These are phyloP conservation scores for Backusella westeae DNA, from an alignment of 192 early-diverging fungal genomes.

Conservation along the genomic window DNA sequence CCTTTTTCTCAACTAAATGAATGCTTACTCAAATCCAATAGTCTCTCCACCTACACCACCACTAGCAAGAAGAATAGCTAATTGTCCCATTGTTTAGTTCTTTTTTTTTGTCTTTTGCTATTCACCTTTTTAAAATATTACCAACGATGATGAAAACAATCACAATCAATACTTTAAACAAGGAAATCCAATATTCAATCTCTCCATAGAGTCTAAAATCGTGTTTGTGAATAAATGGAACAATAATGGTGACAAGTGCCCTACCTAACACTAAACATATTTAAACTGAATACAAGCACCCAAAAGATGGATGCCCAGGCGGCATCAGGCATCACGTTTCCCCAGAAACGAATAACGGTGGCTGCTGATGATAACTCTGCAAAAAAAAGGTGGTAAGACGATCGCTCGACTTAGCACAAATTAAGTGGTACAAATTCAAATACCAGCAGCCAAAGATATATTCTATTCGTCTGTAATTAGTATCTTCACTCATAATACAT, in stretches of 20 bases:
- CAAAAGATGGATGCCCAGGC: conserved; percentile 52
- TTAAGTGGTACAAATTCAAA: not conserved
- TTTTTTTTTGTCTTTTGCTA: not conserved
- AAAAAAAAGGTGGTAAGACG: not conserved
- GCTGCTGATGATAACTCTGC: conserved; percentile 73
- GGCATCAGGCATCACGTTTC: conserved; percentile 31
- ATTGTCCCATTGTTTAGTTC: not conserved
- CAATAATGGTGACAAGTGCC: too few species aligned
- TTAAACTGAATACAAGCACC: conserved; percentile 54
- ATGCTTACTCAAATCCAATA: conserved; percentile 40
- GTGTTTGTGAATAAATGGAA: not conserved
- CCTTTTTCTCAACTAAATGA: too few species aligned
- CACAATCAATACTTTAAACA: conserved; percentile 78
- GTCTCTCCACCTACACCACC: conserved; percentile 53
- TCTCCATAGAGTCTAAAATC: conserved; percentile 76
- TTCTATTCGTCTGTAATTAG: not conserved
- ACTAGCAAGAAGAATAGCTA: conserved; percentile 56
- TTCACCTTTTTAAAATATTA: not conserved
- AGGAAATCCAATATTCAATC: conserved; percentile 76
- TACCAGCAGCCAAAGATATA: conserved; percentile 20
- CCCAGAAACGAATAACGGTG: conserved; percentile 75
- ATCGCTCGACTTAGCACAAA: not conserved
- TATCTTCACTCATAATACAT: not conserved
- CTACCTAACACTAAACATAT: conserved; percentile 54
- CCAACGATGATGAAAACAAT: conserved; percentile 73